These are phyloP conservation scores for Coniferiporia weirii DNA, from an alignment of 1,284 basidiomycete species.

Conservation along the genomic window DNA sequence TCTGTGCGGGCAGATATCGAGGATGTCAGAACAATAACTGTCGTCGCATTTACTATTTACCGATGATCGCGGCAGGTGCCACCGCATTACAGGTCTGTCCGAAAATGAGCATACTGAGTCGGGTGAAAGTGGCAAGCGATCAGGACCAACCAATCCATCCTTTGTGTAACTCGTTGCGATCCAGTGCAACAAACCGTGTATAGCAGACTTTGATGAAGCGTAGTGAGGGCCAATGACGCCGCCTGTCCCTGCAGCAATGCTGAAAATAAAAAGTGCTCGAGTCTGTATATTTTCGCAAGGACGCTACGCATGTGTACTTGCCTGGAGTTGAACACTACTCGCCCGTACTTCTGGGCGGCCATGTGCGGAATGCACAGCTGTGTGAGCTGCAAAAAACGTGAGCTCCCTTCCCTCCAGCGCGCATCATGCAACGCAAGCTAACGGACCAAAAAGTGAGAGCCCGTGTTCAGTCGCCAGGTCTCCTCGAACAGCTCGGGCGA, in stretches of 20 bases:
- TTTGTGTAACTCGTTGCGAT: conserved; percentile 47
- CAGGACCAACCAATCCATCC: conserved; percentile 41
- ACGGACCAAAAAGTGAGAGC: conserved; percentile 39
- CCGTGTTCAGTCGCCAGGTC: conserved; percentile 45
- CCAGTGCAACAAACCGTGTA: conserved; percentile 53
- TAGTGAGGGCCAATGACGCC: conserved; percentile 54
- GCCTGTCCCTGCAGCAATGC: conserved; percentile 40
- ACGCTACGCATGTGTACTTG: conserved; percentile 24
- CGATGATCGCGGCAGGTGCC: conserved; percentile 46
- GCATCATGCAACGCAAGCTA: background rate
- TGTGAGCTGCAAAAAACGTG: conserved; percentile 32
- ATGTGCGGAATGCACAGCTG: conserved; percentile 48
- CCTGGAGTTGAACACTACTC: conserved; percentile 49
- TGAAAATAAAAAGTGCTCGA: conserved; percentile 16
- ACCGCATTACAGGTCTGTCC: conserved; percentile 47
- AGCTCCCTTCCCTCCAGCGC: background rate
- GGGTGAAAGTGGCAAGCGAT: background rate
- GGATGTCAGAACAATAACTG: background rate
- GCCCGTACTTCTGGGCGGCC: conserved; percentile 43
- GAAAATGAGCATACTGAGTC: background rate
- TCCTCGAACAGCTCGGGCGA: conserved; percentile 42
- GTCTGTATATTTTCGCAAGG: background rate
- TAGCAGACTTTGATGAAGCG: conserved; percentile 49
- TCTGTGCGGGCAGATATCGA: background rate
- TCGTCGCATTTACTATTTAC: conserved; percentile 22